Evolutionary conservation across 2,329 filamentous ascomycete genomes (phyloP).

Genomic region (Trichoderma sp.): DNA sequence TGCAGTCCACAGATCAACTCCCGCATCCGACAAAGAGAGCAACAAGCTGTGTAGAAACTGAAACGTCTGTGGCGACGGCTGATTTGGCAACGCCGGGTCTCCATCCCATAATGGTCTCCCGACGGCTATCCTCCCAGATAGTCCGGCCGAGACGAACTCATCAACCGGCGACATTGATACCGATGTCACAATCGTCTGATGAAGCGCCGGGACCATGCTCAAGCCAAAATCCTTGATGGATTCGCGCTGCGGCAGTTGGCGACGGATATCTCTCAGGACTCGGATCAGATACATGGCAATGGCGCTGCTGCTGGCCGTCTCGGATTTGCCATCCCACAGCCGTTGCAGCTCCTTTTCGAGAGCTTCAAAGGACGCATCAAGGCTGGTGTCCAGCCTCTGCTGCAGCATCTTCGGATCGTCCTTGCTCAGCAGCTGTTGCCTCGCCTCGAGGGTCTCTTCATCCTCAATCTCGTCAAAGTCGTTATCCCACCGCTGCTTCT

Average conservation of each 20-base stretch:
- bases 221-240: constrained; percentile 59
- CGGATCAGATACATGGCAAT: constrained; percentile 71
- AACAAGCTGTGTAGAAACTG: constrained; percentile 68
- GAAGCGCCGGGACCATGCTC: constrained; percentile 63
- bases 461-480: constrained; percentile 74
- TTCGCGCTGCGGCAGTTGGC: constrained; percentile 60
- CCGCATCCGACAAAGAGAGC: constrained; percentile 67
- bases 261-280: constrained; percentile 72
- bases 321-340: constrained; percentile 52
- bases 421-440: constrained; percentile 68
- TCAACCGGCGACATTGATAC: constrained; percentile 55
- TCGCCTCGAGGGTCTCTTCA: constrained; percentile 67
- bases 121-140: constrained; percentile 53
- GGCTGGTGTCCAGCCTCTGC: constrained; percentile 58
- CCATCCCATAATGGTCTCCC: constrained; percentile 80
- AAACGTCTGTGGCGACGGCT: constrained; percentile 76
- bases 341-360: constrained; percentile 59
- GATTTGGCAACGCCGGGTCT: constrained; percentile 70
- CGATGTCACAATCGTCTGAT: constrained; percentile 60
- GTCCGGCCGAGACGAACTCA: constrained; percentile 47
- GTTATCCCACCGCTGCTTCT: constrained; percentile 72
- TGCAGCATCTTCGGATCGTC: constrained; percentile 70
- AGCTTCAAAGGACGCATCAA: constrained; percentile 59
- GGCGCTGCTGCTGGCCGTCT: constrained; percentile 52
- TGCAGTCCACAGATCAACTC: constrained; percentile 80